A percentile compares a stretch with the other conserved stretches of the same genome.
phyloP scores from a whole-genome alignment of 2,329 filamentous ascomycete species.

The Phoma sp. region DNA sequence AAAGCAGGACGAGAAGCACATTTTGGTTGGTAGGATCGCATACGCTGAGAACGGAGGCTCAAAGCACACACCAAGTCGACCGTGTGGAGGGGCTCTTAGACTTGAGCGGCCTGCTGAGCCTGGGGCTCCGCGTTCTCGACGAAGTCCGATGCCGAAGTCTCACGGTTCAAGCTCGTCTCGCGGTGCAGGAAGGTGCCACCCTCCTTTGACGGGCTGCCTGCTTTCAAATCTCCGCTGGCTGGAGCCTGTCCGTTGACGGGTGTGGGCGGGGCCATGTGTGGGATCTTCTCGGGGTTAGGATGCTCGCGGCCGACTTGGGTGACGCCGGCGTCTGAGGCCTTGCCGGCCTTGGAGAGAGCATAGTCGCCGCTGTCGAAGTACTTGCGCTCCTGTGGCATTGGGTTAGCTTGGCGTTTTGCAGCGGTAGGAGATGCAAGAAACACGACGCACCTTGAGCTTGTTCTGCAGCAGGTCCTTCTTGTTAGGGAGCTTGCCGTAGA shows the following conservation, averaged over 20 bases:
- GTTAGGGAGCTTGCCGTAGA: constrained; percentile 97
- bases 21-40: constrained; percentile 1
- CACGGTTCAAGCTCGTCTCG: constrained; percentile 77
- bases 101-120: constrained; percentile 9
- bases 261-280: constrained; percentile 76
- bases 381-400: constrained; percentile 73
- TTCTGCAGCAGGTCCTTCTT: constrained; percentile 97
- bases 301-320: constrained; percentile 94
- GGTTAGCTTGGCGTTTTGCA: constrained; percentile 12
- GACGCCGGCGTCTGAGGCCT: constrained; percentile 91
- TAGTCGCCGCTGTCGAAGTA: constrained; percentile 98
- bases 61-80: background rate
- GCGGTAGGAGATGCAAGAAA: background rate
- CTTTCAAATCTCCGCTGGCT: constrained; percentile 45
- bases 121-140: constrained; percentile 43
- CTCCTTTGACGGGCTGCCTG: constrained; percentile 88
- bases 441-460: constrained; percentile 76
- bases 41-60: background rate
- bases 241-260: constrained; percentile 48
- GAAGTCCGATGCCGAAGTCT: constrained; percentile 74
- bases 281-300: constrained; percentile 93
- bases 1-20: background rate
- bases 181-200: constrained; percentile 79
- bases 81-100: background rate
- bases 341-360: constrained; percentile 95